These are phyloP conservation scores for Phallus indusiatus DNA, from an alignment of 768 basidiomycete species.

Conservation along the genomic window DNA sequence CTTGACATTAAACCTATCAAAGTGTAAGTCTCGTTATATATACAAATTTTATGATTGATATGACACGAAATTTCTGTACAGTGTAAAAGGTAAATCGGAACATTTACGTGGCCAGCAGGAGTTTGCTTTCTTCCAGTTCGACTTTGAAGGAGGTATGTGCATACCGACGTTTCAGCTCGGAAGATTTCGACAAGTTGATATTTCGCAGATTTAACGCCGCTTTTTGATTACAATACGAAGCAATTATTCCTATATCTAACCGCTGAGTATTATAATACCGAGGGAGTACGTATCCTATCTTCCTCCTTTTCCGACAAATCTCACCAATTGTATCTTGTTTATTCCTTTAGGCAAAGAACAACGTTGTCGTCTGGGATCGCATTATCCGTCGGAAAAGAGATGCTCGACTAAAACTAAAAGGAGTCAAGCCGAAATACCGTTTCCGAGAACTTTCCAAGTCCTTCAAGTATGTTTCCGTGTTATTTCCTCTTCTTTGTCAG, in stretches of 20 bases:
- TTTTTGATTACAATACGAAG: constrained; percentile 97
- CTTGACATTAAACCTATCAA: constrained; percentile 57
- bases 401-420: constrained; percentile 53
- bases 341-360: constrained; percentile 46
- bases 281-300: constrained; percentile 47
- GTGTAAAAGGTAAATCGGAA: constrained; percentile 40
- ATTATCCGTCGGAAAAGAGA: constrained; percentile 78
- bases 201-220: constrained; percentile 58
- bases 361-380: constrained; percentile 87
- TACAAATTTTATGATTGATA: background rate
- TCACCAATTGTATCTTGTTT: constrained; percentile 19
- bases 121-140: constrained; percentile 71
- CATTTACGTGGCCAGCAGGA: constrained; percentile 61
- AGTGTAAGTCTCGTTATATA: constrained; percentile 47
- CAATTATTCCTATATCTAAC: constrained; percentile 82
- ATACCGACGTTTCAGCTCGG: background rate
- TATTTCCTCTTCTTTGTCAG: background rate
- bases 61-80: constrained; percentile 13
- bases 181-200: background rate
- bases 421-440: constrained; percentile 69
- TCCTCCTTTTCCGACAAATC: background rate
- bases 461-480: constrained; percentile 53
- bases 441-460: constrained; percentile 65
- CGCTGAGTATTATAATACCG: constrained; percentile 67
- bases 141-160: constrained; percentile 63